Base-by-base conservation (phyloP, 2,329 filamentous ascomycete species). In the Pseudogymnoascus sp. region DNA sequence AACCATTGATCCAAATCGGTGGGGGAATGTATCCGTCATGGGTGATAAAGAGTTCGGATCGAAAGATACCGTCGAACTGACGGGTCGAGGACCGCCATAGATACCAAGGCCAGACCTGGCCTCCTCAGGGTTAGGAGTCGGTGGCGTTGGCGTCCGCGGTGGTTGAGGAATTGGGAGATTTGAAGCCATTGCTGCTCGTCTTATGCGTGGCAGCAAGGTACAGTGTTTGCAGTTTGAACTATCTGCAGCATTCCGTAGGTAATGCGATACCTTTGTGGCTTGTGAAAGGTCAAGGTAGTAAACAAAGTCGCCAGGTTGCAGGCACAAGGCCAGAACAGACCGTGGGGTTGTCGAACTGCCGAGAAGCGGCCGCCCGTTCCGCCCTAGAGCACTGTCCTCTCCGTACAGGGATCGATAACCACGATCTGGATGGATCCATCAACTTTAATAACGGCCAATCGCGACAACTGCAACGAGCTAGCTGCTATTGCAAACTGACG, bases 131-230 rank as follows among this genome's bases (percentile, higher is more conserved):
- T 73, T 71, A 64, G 75, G 71, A 69, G 81, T 79, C 65, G 85
- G 85, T 67, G 85, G 86, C 68, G 86, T 86, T 10, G 85, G 85
- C 33, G 86, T 87, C 67, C 83, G 79, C 62, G 86, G 85, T 64
- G 83, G 84, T 42, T 80, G 73, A 62, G 83, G 83, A 65, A 85
- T 79, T 60, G 83, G 81, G 66, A 84, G 77, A 67, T 77, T 77
- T 63, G 83, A 80, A 65, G 83, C 83, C 85, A 87, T 88, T 60
- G 36, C 58, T 59, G 58, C 33, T 40, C 33, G 36, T 59, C 58
- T 40, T 59, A 37, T 31, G 18, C 33, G 58, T 59, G 33, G 48
- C 48, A 55, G 48, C 48, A 55, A 55, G 48, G 48, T 33, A 18
- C 48, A 9, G 29, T 55, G 29, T 33, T 12, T 55, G 13, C 8